Base-by-base conservation (phyloP, 805 yeast genomes). In the Lipomyces spencermartinsiae region DNA sequence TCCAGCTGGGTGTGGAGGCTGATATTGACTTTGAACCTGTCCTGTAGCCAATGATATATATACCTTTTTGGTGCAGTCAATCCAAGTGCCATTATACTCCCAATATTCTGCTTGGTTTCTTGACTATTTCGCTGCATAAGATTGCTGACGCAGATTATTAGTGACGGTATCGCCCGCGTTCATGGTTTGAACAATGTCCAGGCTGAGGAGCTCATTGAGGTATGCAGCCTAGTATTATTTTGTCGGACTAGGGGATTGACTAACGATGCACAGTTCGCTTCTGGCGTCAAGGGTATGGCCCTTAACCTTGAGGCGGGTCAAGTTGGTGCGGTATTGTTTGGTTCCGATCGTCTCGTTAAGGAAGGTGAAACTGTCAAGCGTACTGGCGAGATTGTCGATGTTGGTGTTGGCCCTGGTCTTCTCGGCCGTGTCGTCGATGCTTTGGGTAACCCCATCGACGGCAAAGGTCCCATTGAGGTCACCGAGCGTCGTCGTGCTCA, bases 131-230 rank as follows among this genome's bases (percentile, higher is more conserved):
- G 7, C 25, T 49, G 56, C 33, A 63, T 73, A 62, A 58, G 71
- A 43, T 16, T 33, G 14, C 39, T 61, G 37, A 53, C 59, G 22
- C 4, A 9, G n/a, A 7, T 14, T 54, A 43, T 16, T 79, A 88
- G 99, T 91, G 99, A 95, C 85, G 99, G 99, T 95, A 95, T 95
- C 82, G 99, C 99, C 83, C 96, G 98, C 89, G 97, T 95, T 80
- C 95, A 91, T 86, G 99, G 99, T 86, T 87, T 95, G 80, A 95
- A 93, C 95, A 95, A 95, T 89, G 89, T 93, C 84, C 98, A 94
- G 88, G 99, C 99, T 81, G 99, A 95, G 87, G 99, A 95, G 87
- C 89, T 95, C 83, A 98, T 95, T 80, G 99, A 95, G 65, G 68
- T 65, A 49, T 1, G 68, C 14, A 14, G 19, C 29, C 12, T 31